Evolutionary conservation across 345 rosid genomes (phyloP).

Genomic region (Zanthoxylum bungeanum): DNA sequence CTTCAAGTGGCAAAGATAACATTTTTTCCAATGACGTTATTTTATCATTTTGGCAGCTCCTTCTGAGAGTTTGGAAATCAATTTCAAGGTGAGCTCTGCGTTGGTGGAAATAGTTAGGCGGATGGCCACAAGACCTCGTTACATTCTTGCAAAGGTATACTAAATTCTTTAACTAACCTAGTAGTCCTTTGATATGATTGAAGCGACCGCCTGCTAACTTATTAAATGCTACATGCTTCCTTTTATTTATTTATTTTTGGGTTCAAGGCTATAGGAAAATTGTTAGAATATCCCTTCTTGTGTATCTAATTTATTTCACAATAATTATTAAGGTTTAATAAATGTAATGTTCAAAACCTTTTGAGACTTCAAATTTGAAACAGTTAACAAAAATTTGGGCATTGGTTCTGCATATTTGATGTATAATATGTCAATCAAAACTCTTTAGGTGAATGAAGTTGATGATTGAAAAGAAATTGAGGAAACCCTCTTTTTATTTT

Average conservation of each 20-base stretch:
- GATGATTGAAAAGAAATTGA: too few relatives aligned
- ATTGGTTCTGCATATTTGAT: not conserved
- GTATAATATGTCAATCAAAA: not conserved
- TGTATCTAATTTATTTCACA: not conserved
- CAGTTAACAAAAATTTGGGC: not conserved
- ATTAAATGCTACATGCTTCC: not conserved
- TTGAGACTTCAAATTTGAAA: not conserved
- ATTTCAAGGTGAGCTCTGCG: slow-evolving; percentile 96
- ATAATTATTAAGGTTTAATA: not conserved
- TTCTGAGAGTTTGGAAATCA: slow-evolving; percentile 89
- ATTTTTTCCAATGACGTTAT: slow-evolving; percentile 7
- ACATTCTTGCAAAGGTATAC: slow-evolving; percentile 91
- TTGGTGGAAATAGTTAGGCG: slow-evolving; percentile 82
- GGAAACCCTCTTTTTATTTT: too few relatives aligned
- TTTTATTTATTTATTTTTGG: not conserved
- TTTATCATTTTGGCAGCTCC: slow-evolving; percentile 50
- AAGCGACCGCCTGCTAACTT: not conserved
- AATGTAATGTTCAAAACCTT: not conserved
- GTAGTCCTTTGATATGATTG: not conserved
- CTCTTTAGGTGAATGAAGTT: not conserved
- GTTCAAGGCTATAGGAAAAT: not conserved
- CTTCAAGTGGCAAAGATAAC: not conserved
- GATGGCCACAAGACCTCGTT: slow-evolving; percentile 82
- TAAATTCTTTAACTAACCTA: slow-evolving; percentile 1
- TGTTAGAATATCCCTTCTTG: not conserved